Evolutionary conservation across 768 basidiomycete genomes (phyloP).

Genomic region (Hortiboletus flavorubellus): DNA sequence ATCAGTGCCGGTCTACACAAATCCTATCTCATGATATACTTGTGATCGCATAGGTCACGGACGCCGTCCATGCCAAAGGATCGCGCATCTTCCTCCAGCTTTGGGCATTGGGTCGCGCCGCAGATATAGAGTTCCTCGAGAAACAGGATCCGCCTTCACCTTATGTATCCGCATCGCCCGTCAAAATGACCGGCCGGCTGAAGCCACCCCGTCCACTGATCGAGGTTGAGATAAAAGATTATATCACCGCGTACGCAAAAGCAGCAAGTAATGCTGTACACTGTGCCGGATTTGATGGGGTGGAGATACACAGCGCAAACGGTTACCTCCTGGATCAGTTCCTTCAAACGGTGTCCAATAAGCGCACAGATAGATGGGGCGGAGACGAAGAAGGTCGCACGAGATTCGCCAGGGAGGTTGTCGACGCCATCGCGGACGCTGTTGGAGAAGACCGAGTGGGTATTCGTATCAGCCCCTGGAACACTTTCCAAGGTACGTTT

Average conservation of each 20-base stretch:
- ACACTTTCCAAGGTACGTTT: slow-evolving; percentile 35
- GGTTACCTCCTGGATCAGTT: slow-evolving; percentile 60
- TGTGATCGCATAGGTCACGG: slow-evolving; percentile 40
- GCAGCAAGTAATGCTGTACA: slow-evolving; percentile 36
- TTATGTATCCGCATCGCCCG: slow-evolving; percentile 34
- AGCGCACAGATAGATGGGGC: slow-evolving; percentile 63
- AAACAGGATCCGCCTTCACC: slow-evolving; percentile 29
- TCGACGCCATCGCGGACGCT: slow-evolving; percentile 47
- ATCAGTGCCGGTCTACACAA: no score
- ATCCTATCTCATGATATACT: not conserved
- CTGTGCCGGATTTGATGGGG: slow-evolving; percentile 44
- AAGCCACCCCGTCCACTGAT: slow-evolving; percentile 19
- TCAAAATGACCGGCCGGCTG: slow-evolving; percentile 18
- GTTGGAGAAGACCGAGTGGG: slow-evolving; percentile 54
- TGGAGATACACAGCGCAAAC: slow-evolving; percentile 43
- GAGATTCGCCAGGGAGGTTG: slow-evolving; percentile 53
- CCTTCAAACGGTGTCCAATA: slow-evolving; percentile 53
- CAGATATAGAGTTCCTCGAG: slow-evolving; percentile 32
- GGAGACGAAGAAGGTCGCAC: slow-evolving; percentile 60
- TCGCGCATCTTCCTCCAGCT: slow-evolving; percentile 47
- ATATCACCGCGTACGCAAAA: slow-evolving; percentile 26
- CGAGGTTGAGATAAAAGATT: slow-evolving; percentile 32
- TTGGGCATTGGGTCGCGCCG: slow-evolving; percentile 57
- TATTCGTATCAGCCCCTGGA: slow-evolving; percentile 60
- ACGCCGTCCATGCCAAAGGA: slow-evolving; percentile 53